Base-by-base conservation (phyloP, 768 basidiomycete species). In the Galerina sulciceps region DNA sequence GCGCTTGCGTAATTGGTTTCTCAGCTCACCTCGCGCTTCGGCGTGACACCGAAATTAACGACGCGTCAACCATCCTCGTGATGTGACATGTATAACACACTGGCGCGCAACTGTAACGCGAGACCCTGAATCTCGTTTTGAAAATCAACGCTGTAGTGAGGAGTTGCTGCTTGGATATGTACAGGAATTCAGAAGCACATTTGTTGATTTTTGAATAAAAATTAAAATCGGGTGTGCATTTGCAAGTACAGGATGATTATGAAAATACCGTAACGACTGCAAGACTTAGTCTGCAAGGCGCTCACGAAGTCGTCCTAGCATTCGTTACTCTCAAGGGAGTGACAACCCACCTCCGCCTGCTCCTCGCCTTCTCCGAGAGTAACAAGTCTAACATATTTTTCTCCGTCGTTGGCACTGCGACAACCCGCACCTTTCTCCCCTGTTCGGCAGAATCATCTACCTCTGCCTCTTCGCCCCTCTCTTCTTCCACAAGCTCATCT, bases 401-500 rank as follows among this genome's bases (percentile, higher is more conserved):
- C 60, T 76, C 75, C 8, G 62, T 58, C 1, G 71, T 65, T 3
- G 61, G 46, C 55, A 84, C 78, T 40, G 79, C 76, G 31, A 79
- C 66, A 53, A 88, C 72, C 54, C 84, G 76, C 18, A 91, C 82
- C 42, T 76, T 74, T 63, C 92, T 78, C 13, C 77, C 73, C 40
- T 69, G 67, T 43, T 89, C 87, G 4, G 75, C 76, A 13, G 89
- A 87, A 67, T 94, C 88, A 66, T 94, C 92, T 13, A 87, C 83
- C 69, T 92, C 91, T 2, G 82, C 87, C 57, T 92, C 92, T 70
- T 90, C 90, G 6, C 85, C 86, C 20, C 87, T 80, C 51, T 94
- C 92, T 62, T 88, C 85, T 58, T 94, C 91, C 53, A 91, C 68
- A 15, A 93, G 80, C 63, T 94, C 92, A 56, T 92, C 85, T 66